A percentile compares a stretch with the other conserved stretches of the same genome.
Evolutionary conservation across 768 basidiomycete species (phyloP).

Genomic region (Leucocoprinus birnbaumii): DNA sequence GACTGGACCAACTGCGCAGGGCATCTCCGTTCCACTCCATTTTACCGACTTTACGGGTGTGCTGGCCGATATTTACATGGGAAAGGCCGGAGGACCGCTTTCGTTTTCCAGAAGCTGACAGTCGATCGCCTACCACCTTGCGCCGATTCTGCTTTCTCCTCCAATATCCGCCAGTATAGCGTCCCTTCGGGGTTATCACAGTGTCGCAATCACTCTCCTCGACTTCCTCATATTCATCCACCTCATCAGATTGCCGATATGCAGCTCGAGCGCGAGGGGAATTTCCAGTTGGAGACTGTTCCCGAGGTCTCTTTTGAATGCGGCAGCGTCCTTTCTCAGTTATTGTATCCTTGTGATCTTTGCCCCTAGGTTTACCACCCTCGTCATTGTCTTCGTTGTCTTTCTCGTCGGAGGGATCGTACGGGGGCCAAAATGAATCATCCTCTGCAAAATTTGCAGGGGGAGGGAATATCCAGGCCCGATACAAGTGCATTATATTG

Average conservation of each 20-base stretch:
- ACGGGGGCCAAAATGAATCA: constrained; percentile 8
- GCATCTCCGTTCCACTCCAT: constrained; percentile 4
- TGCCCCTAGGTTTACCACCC: neutral
- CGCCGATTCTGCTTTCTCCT: constrained; percentile 1
- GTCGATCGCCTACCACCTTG: neutral
- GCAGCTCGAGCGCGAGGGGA: neutral
- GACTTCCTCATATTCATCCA: neutral
- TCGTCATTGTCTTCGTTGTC: neutral
- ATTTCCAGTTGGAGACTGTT: neutral
- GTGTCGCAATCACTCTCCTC: neutral
- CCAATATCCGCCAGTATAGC: neutral
- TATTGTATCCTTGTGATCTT: constrained; percentile 5
- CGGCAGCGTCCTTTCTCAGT: constrained; percentile 5
- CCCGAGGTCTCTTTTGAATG: neutral
- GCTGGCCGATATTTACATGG: neutral
- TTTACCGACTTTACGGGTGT: constrained; percentile 7
- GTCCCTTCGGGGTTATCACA: neutral
- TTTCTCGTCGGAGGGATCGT: neutral
- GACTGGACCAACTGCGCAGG: constrained; percentile 4
- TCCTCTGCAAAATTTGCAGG: neutral
- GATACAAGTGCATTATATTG: constrained; percentile 1
- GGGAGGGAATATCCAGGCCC: neutral
- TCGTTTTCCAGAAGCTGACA: neutral
- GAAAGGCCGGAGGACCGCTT: neutral
- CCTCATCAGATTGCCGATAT: neutral